Evolutionary conservation across 2,329 filamentous ascomycete genomes (phyloP), one percentile per base, ranked within the genome.

Genomic region (Pseudopithomyces chartarum): DNA sequence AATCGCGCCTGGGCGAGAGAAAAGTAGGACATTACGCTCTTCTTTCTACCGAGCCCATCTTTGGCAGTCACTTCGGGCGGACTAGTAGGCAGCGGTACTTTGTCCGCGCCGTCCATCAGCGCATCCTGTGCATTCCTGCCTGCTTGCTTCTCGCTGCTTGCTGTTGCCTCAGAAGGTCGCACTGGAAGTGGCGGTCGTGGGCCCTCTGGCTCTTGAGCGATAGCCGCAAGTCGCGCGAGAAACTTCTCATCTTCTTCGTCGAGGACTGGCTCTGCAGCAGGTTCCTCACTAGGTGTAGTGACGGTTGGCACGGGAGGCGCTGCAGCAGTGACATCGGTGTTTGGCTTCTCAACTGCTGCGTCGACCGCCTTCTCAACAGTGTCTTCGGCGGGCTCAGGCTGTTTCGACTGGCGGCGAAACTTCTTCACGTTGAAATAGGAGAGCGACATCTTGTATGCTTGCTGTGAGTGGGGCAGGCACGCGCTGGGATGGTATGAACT

Each of bases 211-310:
- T 76, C 74, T 47, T 74, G 69, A 17, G 78, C 74, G 34, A 80
- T 77, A 7, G 80, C 77, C 2, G 80, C 81, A 32, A 86, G 80
- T 33, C 76, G 75, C 52, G 79, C 76, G 33, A 87, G 72, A 62
- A 87, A 87, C 51, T 79, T 76, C 62, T 87, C 83, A 59, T 88
- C 85, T 64, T 86, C 85, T n/a, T 84, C 79, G 17, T 82, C 85
- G n/a, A 87, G 69, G 2, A 87, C 80, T 6, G 80, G 68, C 65
- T 72, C 71, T 17, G 64, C 60, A 36, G 63, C 65, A 26, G 63
- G 63, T 42, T 74, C 67, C 33, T 74, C 67, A 54, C 56, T 60
- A 3, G 67, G 65, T 22, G 68, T 65, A 48, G 61, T 59, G 43
- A 69, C 61, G 15, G 66, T 58, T 10, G 67, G 64, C 7, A 64